Evolutionary conservation across 2,329 filamentous ascomycete species (phyloP).

Genomic region (Colletotrichum limetticola): DNA sequence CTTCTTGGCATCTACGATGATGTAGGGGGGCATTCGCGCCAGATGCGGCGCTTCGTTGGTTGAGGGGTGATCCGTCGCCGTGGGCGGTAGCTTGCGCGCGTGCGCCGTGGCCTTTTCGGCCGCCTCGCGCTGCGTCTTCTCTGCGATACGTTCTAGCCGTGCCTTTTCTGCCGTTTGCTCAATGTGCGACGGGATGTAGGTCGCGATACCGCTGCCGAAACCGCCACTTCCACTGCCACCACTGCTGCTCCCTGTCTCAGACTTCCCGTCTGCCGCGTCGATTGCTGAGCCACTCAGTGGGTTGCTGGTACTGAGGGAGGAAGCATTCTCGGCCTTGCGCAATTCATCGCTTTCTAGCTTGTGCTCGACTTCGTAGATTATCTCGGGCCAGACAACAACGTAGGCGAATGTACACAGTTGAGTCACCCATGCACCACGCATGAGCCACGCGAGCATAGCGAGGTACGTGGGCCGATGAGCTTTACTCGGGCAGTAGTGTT

Average conservation of each 20-base stretch:
- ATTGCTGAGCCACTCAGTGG: constrained; percentile 20
- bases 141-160: constrained; percentile 68
- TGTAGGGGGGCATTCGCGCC: constrained; percentile 67
- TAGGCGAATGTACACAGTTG: constrained; percentile 93
- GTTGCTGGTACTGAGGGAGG: constrained; percentile 21
- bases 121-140: constrained; percentile 62
- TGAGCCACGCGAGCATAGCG: constrained; percentile 91
- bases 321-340: constrained; percentile 42
- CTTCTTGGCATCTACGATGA: constrained; percentile 82
- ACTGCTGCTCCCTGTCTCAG: constrained; percentile 38
- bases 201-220: constrained; percentile 29
- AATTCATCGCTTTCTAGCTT: constrained; percentile 75
- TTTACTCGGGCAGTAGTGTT: constrained; percentile 85
- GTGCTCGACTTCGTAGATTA: constrained; percentile 82
- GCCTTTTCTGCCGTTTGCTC: constrained; percentile 70
- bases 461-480: constrained; percentile 90
- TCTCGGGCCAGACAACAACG: constrained; percentile 84
- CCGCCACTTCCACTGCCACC: constrained; percentile 24
- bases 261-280: constrained; percentile 40
- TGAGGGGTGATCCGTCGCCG: constrained; percentile 64
- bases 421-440: constrained; percentile 92
- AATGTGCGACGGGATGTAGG: constrained; percentile 52
- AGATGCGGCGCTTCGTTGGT: constrained; percentile 68
- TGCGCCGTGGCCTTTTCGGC: constrained; percentile 67
- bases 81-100: constrained; percentile 60